A percentile compares a stretch with the other conserved stretches of the same genome.
Evolutionary conservation across 306 rosid species (phyloP).

Genomic region (Betula pendula): DNA sequence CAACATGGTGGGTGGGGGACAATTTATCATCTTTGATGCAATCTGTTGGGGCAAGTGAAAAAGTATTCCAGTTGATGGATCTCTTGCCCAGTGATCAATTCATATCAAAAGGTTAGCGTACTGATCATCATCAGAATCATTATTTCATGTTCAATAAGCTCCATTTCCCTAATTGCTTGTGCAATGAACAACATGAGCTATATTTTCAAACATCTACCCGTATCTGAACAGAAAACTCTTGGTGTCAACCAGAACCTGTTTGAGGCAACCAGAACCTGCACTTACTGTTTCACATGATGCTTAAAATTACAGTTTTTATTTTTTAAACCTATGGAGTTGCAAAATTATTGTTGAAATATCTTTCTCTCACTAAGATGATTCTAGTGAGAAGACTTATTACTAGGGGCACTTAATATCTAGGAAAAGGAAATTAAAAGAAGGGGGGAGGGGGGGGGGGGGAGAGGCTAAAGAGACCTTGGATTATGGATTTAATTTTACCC

Average conservation of each 20-base stretch:
- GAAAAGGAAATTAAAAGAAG: neutral
- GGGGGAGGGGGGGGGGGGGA: neutral
- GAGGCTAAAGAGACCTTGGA: neutral
- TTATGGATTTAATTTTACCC: neutral
- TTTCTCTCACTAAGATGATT: neutral
- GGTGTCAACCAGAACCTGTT: too few relatives aligned
- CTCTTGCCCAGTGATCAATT: slow-evolving; percentile 86
- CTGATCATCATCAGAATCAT: too few relatives aligned
- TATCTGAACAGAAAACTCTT: neutral
- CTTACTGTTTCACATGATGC: neutral
- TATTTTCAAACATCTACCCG: neutral
- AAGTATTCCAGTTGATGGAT: slow-evolving; percentile 93
- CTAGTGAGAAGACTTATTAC: neutral
- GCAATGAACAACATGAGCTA: neutral
- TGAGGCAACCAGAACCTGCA: neutral
- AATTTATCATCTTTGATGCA: slow-evolving; percentile 90
- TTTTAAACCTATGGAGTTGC: neutral
- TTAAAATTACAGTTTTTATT: neutral
- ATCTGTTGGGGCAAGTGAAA: slow-evolving; percentile 97
- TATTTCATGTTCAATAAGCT: slow-evolving; percentile 11
- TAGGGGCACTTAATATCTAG: neutral
- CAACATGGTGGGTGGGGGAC: slow-evolving; percentile 99
- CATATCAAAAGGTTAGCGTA: slow-evolving; percentile 58
- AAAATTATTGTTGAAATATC: neutral
- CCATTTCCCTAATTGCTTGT: neutral